phyloP scores from a whole-genome alignment of 768 basidiomycete genomes.

The Suillus placidus region DNA sequence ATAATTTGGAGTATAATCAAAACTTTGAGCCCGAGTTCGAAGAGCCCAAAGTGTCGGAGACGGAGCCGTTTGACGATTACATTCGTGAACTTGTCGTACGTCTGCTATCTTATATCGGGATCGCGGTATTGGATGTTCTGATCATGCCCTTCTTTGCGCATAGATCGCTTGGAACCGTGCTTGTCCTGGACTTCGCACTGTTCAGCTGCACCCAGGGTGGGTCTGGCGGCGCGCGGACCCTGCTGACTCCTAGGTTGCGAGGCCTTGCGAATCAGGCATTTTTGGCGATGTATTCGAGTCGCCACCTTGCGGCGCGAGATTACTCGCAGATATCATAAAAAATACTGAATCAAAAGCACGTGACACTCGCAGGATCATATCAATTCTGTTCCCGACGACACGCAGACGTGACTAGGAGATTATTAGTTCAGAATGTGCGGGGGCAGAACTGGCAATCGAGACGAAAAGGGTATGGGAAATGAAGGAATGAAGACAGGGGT shows the following conservation, averaged over 20 bases:
- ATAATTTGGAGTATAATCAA: not conserved
- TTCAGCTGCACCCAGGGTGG: constrained; percentile 44
- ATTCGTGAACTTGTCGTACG: constrained; percentile 3
- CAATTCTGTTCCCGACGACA: not conserved
- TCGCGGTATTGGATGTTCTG: no score
- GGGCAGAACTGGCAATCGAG: not conserved
- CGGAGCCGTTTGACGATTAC: not conserved
- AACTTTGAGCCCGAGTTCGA: not conserved
- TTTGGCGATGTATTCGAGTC: not conserved
- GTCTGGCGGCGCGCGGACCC: constrained; percentile 39
- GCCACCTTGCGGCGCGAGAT: not conserved
- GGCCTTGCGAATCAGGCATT: not conserved
- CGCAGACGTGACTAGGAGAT: not conserved
- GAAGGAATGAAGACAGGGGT: not conserved
- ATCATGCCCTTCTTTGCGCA: not conserved
- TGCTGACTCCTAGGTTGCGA: not conserved
- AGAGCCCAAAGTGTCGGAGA: not conserved
- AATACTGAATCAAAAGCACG: not conserved
- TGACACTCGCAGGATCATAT: constrained; percentile 28
- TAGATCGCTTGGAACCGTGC: constrained; percentile 48
- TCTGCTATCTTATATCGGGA: not conserved
- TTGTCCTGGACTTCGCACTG: constrained; percentile 40
- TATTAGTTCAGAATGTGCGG: not conserved
- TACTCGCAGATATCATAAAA: not conserved
- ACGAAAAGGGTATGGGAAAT: not conserved